Percentiles rank a stretch among this genome's conserved stretches.
Evolutionary conservation across 345 rosid genomes (phyloP).

Genomic region (Triadica sebifera): DNA sequence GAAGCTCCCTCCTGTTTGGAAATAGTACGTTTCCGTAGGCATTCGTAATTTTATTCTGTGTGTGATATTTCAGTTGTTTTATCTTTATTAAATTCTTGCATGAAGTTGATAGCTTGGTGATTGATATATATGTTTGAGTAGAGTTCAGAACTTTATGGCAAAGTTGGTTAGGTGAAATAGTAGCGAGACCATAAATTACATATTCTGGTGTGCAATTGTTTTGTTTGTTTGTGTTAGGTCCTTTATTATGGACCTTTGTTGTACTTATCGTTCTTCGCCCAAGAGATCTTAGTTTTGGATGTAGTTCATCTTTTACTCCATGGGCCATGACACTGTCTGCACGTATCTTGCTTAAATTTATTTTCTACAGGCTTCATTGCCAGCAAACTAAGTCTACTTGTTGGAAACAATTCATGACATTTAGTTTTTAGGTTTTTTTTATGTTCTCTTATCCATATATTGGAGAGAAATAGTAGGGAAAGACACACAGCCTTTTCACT

Average conservation of each 20-base stretch:
- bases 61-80: neutral
- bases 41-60: neutral
- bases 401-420: neutral
- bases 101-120: neutral
- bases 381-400: neutral
- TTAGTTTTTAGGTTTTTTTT: neutral
- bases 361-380: neutral
- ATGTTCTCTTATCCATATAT: neutral
- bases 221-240: neutral
- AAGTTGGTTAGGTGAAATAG: neutral
- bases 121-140: neutral
- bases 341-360: neutral
- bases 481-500: neutral
- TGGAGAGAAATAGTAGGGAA: neutral
- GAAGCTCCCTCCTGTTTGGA: constrained; percentile 95
- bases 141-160: neutral
- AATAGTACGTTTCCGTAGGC: constrained; percentile 47
- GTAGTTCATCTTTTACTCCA: neutral
- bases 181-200: neutral
- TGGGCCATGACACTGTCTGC: neutral
- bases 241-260: neutral
- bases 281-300: neutral
- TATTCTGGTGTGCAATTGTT: neutral
- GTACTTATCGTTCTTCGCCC: neutral
- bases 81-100: neutral